These are phyloP conservation scores for Fomes fomentarius DNA, from an alignment of 1,284 basidiomycete species.

Conservation along the genomic window DNA sequence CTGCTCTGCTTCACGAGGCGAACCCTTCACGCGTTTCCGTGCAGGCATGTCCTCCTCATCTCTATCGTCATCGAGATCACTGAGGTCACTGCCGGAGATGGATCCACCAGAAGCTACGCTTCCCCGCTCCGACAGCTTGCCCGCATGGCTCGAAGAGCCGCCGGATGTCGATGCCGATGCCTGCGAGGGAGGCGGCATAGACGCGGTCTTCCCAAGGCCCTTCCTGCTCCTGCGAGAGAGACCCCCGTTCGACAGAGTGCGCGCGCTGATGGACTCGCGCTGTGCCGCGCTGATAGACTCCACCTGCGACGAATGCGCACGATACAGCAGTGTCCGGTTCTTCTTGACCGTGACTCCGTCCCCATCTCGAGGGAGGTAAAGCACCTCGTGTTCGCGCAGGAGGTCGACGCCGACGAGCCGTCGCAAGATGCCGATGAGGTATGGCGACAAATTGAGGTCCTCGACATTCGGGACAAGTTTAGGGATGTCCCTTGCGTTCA, in stretches of 20 bases:
- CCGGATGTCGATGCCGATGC: slow-evolving; percentile 28
- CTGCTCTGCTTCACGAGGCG: not conserved
- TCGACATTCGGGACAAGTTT: slow-evolving; percentile 54
- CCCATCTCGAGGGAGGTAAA: slow-evolving; percentile 51
- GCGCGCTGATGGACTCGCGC: slow-evolving; percentile 28
- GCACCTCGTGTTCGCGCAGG: slow-evolving; percentile 63
- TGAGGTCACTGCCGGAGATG: slow-evolving; percentile 25
- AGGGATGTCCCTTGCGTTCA: slow-evolving; percentile 50
- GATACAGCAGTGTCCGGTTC: not conserved
- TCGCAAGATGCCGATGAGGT: slow-evolving; percentile 56
- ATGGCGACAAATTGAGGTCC: slow-evolving; percentile 49
- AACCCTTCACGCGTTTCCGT: slow-evolving; percentile 19
- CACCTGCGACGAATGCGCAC: slow-evolving; percentile 19
- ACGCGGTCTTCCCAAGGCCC: slow-evolving; percentile 12
- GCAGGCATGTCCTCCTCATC: slow-evolving; percentile 19
- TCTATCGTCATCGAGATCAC: slow-evolving; percentile 23
- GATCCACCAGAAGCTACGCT: slow-evolving; percentile 20
- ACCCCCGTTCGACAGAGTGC: slow-evolving; percentile 20
- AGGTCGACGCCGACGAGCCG: slow-evolving; percentile 65
- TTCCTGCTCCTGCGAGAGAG: slow-evolving; percentile 9
- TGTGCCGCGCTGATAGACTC: slow-evolving; percentile 35
- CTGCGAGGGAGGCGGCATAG: slow-evolving; percentile 24
- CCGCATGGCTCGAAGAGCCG: slow-evolving; percentile 13
- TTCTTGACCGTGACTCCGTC: slow-evolving; percentile 29
- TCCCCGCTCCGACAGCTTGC: slow-evolving; percentile 10